A percentile compares a stretch with the other conserved stretches of the same genome.
Evolutionary conservation across 768 basidiomycete genomes (phyloP).

Genomic region (Rhizopogon salebrosus): DNA sequence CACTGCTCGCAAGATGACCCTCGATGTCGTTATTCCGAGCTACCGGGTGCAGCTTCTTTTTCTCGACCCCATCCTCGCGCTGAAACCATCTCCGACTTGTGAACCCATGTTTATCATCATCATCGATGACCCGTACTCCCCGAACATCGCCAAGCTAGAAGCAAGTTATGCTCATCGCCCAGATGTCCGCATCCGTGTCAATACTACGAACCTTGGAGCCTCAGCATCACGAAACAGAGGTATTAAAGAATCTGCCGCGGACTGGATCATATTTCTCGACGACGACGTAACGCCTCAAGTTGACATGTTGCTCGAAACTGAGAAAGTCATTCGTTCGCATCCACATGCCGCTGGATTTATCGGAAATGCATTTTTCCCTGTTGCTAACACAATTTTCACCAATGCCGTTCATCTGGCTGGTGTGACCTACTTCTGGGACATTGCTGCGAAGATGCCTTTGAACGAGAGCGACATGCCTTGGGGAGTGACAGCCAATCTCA

Average conservation of each 20-base stretch:
- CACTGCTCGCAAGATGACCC: constrained; percentile 34
- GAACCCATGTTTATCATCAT: constrained; percentile 54
- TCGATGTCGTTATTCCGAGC: constrained; percentile 54
- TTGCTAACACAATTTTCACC: constrained; percentile 43
- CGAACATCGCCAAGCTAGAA: constrained; percentile 32
- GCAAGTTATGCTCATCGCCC: constrained; percentile 35
- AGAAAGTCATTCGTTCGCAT: constrained; percentile 40
- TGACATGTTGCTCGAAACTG: constrained; percentile 41
- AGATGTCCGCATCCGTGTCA: constrained; percentile 51
- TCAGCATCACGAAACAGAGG: constrained; percentile 53
- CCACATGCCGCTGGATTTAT: constrained; percentile 50
- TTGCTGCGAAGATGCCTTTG: constrained; percentile 40
- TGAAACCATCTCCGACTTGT: constrained; percentile 38
- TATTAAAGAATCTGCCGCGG: constrained; percentile 47
- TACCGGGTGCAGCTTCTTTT: constrained; percentile 45
- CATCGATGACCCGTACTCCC: constrained; percentile 48
- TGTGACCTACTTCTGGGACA: constrained; percentile 59
- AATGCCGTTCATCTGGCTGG: constrained; percentile 51
- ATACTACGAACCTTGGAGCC: constrained; percentile 44
- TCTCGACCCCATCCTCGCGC: constrained; percentile 38
- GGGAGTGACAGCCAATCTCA: constrained; percentile 60
- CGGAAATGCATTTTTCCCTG: constrained; percentile 46
- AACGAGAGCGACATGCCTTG: constrained; percentile 44
- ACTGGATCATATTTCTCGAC: constrained; percentile 58
- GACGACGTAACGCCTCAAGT: constrained; percentile 45